These are phyloP conservation scores for Eimeria zaria DNA, from an alignment of 169 alveolate species.

Conservation along the genomic window DNA sequence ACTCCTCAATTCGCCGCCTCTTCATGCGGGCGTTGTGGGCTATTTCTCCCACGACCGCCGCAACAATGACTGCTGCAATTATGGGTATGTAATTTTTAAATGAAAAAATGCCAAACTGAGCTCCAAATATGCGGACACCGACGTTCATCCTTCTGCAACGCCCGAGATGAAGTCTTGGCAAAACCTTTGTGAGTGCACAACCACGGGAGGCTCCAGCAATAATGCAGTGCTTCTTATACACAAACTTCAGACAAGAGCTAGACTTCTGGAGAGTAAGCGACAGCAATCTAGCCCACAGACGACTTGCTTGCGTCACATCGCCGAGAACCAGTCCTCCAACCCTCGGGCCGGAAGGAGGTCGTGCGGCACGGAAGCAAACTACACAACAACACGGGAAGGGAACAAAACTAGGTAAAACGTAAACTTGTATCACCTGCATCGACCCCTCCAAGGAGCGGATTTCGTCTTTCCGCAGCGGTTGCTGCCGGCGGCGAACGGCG, in stretches of 20 bases:
- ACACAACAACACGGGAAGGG: too few species aligned
- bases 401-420: neutral
- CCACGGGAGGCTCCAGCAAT: neutral
- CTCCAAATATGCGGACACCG: constrained; percentile 22
- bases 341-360: neutral
- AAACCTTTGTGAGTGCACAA: neutral
- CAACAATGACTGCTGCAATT: constrained; percentile 34
- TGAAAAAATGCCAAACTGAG: constrained; percentile 30
- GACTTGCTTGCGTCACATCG: neutral
- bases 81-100: constrained; percentile 20
- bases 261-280: neutral
- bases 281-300: neutral
- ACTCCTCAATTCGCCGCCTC: constrained; percentile 23
- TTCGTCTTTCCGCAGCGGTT: neutral
- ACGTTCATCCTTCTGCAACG: constrained; percentile 24
- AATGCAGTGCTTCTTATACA: neutral
- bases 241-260: neutral
- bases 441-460: neutral
- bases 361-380: neutral
- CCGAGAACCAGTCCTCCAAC: neutral
- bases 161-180: neutral
- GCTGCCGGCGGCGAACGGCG: neutral
- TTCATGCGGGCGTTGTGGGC: constrained; percentile 47
- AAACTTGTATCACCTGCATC: neutral
- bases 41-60: constrained; percentile 54